Evolutionary conservation across 2,329 filamentous ascomycete genomes (phyloP), one percentile per base, ranked within the genome.

Genomic region (Alternaria brassicae): DNA sequence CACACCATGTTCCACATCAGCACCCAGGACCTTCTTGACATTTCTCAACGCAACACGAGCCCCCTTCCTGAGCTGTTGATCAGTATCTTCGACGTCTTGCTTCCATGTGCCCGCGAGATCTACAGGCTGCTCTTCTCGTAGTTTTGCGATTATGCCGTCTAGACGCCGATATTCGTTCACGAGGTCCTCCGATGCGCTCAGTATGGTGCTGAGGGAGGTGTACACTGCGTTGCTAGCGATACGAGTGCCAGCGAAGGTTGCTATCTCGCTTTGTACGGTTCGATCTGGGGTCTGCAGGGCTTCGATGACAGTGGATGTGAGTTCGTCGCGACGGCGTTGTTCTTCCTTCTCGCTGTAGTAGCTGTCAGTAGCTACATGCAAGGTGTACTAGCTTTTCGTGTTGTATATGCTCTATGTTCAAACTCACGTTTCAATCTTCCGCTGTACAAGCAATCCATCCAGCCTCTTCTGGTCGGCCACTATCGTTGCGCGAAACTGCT

Each of bases 11-110:
- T 30, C 58, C 4, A 53, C 42, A 36, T 64, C 57, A 39, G 56
- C 62, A 10, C 67, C 69, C 23, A 78, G 45, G 15, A 74, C 63
- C 45, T 68, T 75, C 61, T 66, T 70, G 17, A 75, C 66, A 37
- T 72, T 70, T 23, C 61, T 67, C 52, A 71, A 21, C 23, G 75
- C 74, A n/a, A 62, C 66, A 47, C 66, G 68, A 7, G 74, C 68
- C 17, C 72, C 71, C 23, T 71, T 45, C n/a, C 52, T 67, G 27
- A 78, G 56, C 19, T 66, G 40, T 19, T 52, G 63, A 36, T 70
- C 65, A 6, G 63, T 64, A 7, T 72, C 60, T 9, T 67, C 44
- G 15, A 77, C 45, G 12, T 75, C 71, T 9, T 65, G 44, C 50
- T 66, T 51, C 73, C 73, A 77, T 17, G 44, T 56, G 8, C 70